Conservation (phyloP, 2,329 filamentous ascomycete genomes). For the Mycocentrospora acerina region DNA sequence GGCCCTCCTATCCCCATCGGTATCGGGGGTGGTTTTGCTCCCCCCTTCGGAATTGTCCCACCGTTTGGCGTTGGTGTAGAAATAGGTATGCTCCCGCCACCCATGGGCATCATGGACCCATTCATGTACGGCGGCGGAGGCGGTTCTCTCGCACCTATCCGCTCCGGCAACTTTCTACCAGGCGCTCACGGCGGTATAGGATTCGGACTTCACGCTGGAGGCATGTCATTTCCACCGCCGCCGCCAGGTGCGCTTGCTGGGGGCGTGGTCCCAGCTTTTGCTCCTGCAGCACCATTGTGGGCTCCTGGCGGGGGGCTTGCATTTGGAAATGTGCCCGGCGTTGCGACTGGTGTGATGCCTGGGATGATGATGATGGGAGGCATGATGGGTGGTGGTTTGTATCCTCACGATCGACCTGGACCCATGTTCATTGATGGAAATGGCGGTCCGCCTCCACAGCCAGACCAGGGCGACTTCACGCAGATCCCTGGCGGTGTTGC, state of each 20-base stretch:
- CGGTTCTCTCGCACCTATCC: conserved; percentile 30
- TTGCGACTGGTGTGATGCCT: conserved; percentile 6
- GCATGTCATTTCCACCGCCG: conserved; percentile 28
- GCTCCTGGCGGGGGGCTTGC: conserved; percentile 17
- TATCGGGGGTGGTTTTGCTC: conserved; percentile 15
- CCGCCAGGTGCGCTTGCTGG: conserved; percentile 24
- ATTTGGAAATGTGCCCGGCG: conserved; percentile 23
- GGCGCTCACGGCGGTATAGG: conserved; percentile 29
- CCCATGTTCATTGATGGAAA: conserved; percentile 26
- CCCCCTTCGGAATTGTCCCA: conserved; percentile 12
- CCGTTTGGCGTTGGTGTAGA: conserved; percentile 22
- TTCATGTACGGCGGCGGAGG: conserved; percentile 17
- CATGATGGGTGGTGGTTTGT: conserved; percentile 13
- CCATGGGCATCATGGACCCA: conserved; percentile 24
- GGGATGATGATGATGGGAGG: conserved; percentile 6
- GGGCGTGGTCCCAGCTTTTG: conserved; percentile 24
- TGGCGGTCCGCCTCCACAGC: conserved; percentile 18
- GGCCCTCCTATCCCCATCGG: conserved; percentile 22
- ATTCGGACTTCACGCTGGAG: conserved; percentile 23
- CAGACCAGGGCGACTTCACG: conserved; percentile 25
- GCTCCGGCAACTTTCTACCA: conserved; percentile 23
- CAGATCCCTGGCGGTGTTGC: conserved; percentile 30
- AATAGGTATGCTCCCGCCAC: conserved; percentile 28
- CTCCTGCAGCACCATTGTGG: conserved; percentile 26
- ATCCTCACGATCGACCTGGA: conserved; percentile 18